Evolutionary conservation across 805 yeast species (phyloP), one percentile per base, ranked within the genome.

Genomic region (Hanseniaspora meyeri): DNA sequence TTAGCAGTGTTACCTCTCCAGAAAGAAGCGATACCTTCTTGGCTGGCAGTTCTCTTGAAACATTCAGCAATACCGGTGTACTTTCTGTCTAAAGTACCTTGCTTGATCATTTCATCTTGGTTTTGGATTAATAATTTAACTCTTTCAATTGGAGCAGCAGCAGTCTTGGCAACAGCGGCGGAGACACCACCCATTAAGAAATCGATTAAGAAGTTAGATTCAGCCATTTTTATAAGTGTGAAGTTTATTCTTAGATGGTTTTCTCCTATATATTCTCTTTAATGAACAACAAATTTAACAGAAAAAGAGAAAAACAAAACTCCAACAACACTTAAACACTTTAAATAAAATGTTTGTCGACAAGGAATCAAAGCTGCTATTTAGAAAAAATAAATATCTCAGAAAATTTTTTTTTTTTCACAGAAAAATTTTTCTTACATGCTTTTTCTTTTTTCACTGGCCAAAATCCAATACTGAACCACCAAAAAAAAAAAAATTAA

Each of bases 1-100:
- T 89, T 89, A 70, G 97, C 97, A 64, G 96, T 90, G 90, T 89
- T 89, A 82, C 97, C 97, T 85, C 96, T 85, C 97, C 97, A 89
- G 91, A 89, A 88, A 62, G 97, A 77, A 65, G 76, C 79, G 62
- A 86, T 70, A 83, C 97, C 97, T 80, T 89, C 97, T 66, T 85
- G 87, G 66, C 86, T 85, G 64, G 90, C 85, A 66, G 97, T 90
- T 82, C 96, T 86, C 70, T 72, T 81, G 95, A 90, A 89, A 79
- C 96, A 87, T 72, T 89, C 97, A 62, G 67, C 76, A 64, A 89
- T 90, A 86, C 97, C 97, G 65, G 76, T 81, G 83, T 90, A 89
- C 73, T 78, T 82, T 69, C 72, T 79, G 65, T 87, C 78, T 70
- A 89, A 80, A 80, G 96, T 88, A 72, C 97, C 96, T 79, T 88